Base-by-base conservation (phyloP, 2,329 filamentous ascomycete species). In the Trichoderma citrinoviride region DNA sequence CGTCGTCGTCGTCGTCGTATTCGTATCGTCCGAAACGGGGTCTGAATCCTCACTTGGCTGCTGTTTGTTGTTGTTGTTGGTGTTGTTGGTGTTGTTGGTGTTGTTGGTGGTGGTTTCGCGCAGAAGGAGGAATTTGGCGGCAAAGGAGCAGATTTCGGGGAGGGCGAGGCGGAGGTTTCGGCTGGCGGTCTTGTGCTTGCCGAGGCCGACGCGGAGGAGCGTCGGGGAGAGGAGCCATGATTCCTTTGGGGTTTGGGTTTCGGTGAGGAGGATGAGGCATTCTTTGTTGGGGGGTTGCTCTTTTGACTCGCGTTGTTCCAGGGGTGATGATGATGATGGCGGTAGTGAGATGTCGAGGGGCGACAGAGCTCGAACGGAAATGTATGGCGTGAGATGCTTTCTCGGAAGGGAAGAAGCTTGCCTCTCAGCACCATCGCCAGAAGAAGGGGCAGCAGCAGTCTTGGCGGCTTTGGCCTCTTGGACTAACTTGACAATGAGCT, bases 111-210 rank as follows among this genome's bases (percentile, higher is more conserved):
- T 44, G 65, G 15, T 63, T n/a, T n/a, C n/a, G n/a, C n/a, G n/a
- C n/a, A n/a, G n/a, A n/a, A n/a, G 52, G 12, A 86, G 68, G 62
- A 77, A 81, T 0, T 64, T 70, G 6, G 75, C 71, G 1, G 84
- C 81, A 73, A 91, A 90, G 3, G 77, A 73, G 67, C 82, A 83
- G 17, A 95, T 84, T 17, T 80, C 81, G 1, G 85, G 82, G 3
- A 98, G 79, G 10, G 90, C 87, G 15, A 83, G 79, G 8, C 94
- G 87, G n/a, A 98, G 81, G 69, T 91, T 88, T n/a, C 93, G 87
- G 72, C 91, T 93, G 0, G 92, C 94, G 4, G 88, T 76, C 77
- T 97, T 97, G 43, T 86, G 86, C 55, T 85, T 84, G 1, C 87
- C 87, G 66, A 94, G 85, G 0, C 86, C 84, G 19, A 95, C 83